Percentiles rank a stretch among this genome's conserved stretches.
These are phyloP conservation scores for Rehmannia glutinosa DNA, from an alignment of 257 asterid species.

Conservation along the genomic window DNA sequence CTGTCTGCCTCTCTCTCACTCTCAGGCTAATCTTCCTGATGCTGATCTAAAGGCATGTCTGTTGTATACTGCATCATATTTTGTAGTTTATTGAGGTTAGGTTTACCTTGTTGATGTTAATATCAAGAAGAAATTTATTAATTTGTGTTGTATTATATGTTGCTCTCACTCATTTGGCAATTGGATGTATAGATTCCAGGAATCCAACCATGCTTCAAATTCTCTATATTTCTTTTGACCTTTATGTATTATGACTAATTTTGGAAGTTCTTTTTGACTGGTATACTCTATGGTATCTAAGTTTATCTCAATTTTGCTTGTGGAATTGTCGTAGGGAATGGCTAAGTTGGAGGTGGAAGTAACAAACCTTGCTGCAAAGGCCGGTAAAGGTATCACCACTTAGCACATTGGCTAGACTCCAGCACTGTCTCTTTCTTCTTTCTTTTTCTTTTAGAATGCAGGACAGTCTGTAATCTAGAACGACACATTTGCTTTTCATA, in stretches of 20 bases:
- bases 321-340: constrained; percentile 51
- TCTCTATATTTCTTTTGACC: background rate
- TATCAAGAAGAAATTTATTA: background rate
- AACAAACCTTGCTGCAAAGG: constrained; percentile 98
- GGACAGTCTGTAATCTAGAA: background rate
- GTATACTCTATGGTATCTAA: background rate
- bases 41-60: background rate
- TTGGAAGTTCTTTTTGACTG: background rate
- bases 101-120: background rate
- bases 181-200: background rate
- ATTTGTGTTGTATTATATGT: constrained; percentile 8
- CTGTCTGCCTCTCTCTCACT: background rate
- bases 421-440: constrained; percentile 5
- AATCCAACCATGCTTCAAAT: background rate
- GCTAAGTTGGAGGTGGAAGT: constrained; percentile 99
- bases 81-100: background rate
- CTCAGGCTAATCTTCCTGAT: background rate
- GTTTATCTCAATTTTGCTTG: constrained; percentile 3
- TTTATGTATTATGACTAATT: background rate
- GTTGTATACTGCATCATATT: background rate
- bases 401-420: constrained; percentile 13
- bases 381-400: constrained; percentile 84
- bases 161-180: constrained; percentile 7
- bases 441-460: constrained; percentile 7
- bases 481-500: constrained; percentile 1